Evolutionary conservation across 1,284 basidiomycete species (phyloP), one percentile per base, ranked within the genome.

Genomic region (Puccinia brachypodii): DNA sequence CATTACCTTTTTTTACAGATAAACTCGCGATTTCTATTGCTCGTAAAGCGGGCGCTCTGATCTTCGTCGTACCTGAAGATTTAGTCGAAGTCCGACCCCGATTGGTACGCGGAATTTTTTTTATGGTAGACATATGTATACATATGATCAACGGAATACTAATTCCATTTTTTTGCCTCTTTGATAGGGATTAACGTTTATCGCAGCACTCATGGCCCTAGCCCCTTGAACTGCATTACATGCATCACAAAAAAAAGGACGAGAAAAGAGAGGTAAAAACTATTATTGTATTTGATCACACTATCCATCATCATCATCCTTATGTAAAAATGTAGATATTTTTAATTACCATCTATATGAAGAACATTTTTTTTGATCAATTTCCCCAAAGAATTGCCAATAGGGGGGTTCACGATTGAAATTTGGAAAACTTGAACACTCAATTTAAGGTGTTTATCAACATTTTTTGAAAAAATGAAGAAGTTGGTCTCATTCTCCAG

Each of bases 11-110:
- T 56, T 76, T 22, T 28, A 74, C 40, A 81, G 95, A 95, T 58
- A 97, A 97, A 90, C 88, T 99, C 83, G 97, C 95, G 22, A 99
- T 99, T 85, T 96, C 94, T 6, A 98, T 99, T 85, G 96, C 96
- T 31, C 90, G 96, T 86, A 99, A 99, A 90, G 91, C 97, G 91
- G 94, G 95, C 79, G 94, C 95, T 3, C 88, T 98, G 85, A 98
- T 99, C 85, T 98, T 98, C 90, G 89, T 99, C 83, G 97, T 99
- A 0, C 95, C 96, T 0, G 97, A 99, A 87, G 96, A 88, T 81
- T 87, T 88, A 76, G 86, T 88, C 14, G 86, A 86, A 82, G 60
- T 80, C 68, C 28, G 72, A 36, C 75, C 78, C 19, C 78, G 78
- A 42, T 60, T 81, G 58, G 78, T 81, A 53, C 13, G 78, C 33